Conservation (phyloP, 148 eudicot genomes). For the Linanthus parryae region DNA sequence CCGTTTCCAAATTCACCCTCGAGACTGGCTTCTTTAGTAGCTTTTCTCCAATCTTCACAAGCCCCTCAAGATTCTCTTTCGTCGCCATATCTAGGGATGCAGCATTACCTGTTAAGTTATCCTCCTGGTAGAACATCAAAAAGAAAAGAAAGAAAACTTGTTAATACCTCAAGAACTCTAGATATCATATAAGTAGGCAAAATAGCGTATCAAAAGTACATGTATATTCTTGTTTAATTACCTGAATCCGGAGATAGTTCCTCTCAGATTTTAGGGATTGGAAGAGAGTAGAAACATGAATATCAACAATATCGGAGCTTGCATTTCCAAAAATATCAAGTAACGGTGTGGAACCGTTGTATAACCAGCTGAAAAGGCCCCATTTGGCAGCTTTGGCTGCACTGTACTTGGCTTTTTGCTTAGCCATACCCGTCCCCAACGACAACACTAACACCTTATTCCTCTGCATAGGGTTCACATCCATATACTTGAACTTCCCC, state of each 20-base stretch:
- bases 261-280: constrained; percentile 7
- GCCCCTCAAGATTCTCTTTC: constrained; percentile 34
- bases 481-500: too few species aligned
- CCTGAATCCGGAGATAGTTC: constrained; percentile 36
- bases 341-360: constrained; percentile 17
- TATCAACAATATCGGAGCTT: constrained; percentile 32
- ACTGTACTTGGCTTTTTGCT: constrained; percentile 11
- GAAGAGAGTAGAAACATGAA: constrained; percentile 19
- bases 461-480: too few species aligned
- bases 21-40: constrained; percentile 38
- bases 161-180: too few species aligned
- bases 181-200: too few species aligned
- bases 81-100: constrained; percentile 46
- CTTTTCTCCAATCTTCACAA: constrained; percentile 35
- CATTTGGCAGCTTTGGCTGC: constrained; percentile 19
- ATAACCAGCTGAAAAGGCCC: constrained; percentile 25
- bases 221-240: too few species aligned
- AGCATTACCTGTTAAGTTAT: constrained; percentile 26
- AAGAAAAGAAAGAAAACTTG: background rate
- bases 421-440: constrained; percentile 23
- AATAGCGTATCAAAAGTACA: too few species aligned
- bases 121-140: too few species aligned
- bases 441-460: constrained; percentile 27
- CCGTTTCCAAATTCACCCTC: constrained; percentile 42
- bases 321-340: constrained; percentile 16